A percentile compares a stretch with the other conserved stretches of the same genome.
Conservation (phyloP, 768 basidiomycete species). For the Russula sp. region DNA sequence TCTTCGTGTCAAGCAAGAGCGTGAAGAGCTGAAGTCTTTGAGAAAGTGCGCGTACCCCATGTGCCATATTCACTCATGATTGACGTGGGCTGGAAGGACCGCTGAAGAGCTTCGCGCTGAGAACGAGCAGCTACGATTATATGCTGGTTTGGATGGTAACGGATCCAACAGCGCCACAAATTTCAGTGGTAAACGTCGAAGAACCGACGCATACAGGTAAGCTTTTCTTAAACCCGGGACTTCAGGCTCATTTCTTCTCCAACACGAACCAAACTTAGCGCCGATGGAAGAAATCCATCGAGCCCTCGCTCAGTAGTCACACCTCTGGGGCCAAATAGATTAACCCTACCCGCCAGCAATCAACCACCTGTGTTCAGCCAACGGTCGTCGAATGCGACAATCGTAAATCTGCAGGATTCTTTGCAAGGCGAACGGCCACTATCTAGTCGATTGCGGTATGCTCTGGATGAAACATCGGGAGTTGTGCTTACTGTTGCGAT, state of each 20-base stretch:
- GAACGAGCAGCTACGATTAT: constrained; percentile 42
- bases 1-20: constrained; percentile 48
- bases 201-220: constrained; percentile 42
- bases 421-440: constrained; percentile 37
- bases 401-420: constrained; percentile 4
- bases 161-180: constrained; percentile 40
- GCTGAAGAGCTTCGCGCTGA: constrained; percentile 45
- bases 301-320: constrained; percentile 56
- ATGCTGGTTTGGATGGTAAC: constrained; percentile 30
- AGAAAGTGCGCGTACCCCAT: constrained; percentile 39
- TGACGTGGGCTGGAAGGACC: constrained; percentile 34
- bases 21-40: constrained; percentile 41
- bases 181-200: constrained; percentile 60
- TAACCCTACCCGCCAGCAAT: constrained; percentile 62
- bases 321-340: constrained; percentile 54
- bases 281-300: constrained; percentile 31
- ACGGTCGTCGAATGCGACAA: constrained; percentile 21
- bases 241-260: not conserved
- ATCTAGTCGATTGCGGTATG: constrained; percentile 49
- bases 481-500: not conserved
- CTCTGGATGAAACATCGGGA: constrained; percentile 2
- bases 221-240: constrained; percentile 18
- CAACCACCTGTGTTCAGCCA: constrained; percentile 40
- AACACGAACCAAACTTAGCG: not conserved
- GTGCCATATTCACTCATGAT: constrained; percentile 1